Evolutionary conservation across 1,284 basidiomycete genomes (phyloP).

Genomic region (Puccinia hordei): DNA sequence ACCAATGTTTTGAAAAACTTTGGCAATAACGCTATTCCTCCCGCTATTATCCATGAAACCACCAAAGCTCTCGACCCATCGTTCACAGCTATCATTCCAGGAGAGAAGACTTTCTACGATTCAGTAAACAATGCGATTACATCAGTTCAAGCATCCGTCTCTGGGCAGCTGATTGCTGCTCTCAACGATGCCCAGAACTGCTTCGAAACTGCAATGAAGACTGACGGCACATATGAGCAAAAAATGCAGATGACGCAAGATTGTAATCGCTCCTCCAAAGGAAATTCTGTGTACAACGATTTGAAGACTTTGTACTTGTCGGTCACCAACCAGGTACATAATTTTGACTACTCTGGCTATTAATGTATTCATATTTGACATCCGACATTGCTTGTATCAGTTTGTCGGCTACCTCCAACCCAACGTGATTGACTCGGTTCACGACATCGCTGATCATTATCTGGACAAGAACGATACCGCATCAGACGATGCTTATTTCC

Average conservation of each 20-base stretch:
- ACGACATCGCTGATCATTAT: constrained; percentile 45
- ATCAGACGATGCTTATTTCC: constrained; percentile 33
- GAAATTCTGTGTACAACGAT: constrained; percentile 44
- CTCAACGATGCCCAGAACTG: constrained; percentile 47
- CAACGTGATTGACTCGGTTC: constrained; percentile 45
- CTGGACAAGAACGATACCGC: constrained; percentile 12
- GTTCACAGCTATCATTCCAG: constrained; percentile 47
- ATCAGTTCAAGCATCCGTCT: constrained; percentile 38
- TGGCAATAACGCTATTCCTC: constrained; percentile 38
- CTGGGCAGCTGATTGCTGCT: constrained; percentile 38
- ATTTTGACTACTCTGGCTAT: not conserved
- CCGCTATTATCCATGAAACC: constrained; percentile 16
- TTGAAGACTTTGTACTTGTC: constrained; percentile 46
- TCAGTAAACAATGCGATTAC: constrained; percentile 48
- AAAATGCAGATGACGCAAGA: constrained; percentile 40
- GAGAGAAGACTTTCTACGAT: constrained; percentile 42
- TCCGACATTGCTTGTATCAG: not conserved
- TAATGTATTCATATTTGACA: not conserved
- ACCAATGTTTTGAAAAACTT: constrained; percentile 42
- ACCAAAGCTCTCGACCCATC: constrained; percentile 42
- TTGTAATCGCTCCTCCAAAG: constrained; percentile 9
- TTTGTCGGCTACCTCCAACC: constrained; percentile 48
- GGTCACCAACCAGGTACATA: constrained; percentile 44
- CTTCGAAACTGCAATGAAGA: constrained; percentile 33
- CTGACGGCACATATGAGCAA: constrained; percentile 18